Percentiles rank a stretch among this genome's conserved stretches.
These are phyloP conservation scores for Ceratocystis huliohia DNA, from an alignment of 2,329 filamentous ascomycete genomes.

Conservation along the genomic window DNA sequence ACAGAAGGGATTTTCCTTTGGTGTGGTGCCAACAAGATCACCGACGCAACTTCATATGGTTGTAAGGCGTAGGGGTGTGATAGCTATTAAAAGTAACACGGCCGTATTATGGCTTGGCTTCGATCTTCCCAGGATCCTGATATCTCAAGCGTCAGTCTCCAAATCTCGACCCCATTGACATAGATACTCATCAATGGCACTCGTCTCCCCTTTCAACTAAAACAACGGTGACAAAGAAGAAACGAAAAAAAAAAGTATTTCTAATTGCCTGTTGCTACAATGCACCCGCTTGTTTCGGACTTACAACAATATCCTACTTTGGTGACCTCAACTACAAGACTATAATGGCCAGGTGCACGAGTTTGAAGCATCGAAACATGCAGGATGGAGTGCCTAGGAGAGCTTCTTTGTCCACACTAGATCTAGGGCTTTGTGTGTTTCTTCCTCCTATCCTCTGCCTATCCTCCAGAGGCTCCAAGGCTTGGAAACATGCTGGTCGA, in stretches of 20 bases:
- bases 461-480: neutral
- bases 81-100: neutral
- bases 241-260: neutral
- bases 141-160: neutral
- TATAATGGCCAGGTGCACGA: neutral
- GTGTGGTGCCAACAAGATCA: neutral
- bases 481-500: neutral
- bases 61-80: neutral
- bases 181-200: neutral
- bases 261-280: neutral
- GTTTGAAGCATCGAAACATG: too few relatives aligned
- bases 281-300: neutral
- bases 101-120: neutral
- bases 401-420: neutral
- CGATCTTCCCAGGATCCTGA: neutral
- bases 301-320: neutral
- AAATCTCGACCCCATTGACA: neutral
- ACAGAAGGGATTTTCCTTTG: neutral
- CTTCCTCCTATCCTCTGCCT: neutral
- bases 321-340: neutral
- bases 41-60: neutral
- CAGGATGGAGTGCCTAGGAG: too few relatives aligned
- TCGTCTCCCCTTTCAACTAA: neutral
- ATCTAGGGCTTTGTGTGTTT: neutral
- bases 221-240: neutral